Conservation (phyloP, 2,329 filamentous ascomycete genomes). For the Trichoderma harzianum region DNA sequence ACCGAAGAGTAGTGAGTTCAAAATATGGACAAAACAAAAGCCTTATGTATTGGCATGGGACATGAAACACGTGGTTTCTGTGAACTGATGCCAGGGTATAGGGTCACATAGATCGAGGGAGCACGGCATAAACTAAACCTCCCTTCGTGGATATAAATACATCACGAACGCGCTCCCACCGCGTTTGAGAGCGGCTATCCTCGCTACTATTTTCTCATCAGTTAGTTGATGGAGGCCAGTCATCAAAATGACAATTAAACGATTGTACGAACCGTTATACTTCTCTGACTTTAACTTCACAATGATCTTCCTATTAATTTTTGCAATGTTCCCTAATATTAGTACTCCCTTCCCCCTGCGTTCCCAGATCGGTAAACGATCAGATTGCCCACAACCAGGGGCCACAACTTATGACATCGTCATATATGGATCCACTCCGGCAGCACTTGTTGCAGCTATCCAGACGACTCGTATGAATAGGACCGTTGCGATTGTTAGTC, state of each 20-base stretch:
- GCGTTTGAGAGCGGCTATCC: neutral
- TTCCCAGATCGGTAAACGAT: neutral
- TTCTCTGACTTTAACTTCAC: neutral
- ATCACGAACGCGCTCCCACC: neutral
- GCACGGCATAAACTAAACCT: neutral
- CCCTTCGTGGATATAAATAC: neutral
- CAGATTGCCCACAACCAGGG: neutral
- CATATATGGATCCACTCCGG: constrained; percentile 23
- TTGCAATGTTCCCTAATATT: neutral
- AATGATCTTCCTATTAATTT: neutral
- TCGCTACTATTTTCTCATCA: neutral
- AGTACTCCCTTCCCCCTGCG: neutral
- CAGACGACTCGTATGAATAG: constrained; percentile 21
- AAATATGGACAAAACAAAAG: neutral
- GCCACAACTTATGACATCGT: constrained; percentile 18
- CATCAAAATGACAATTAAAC: neutral
- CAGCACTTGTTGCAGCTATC: constrained; percentile 20
- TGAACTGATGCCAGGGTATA: neutral
- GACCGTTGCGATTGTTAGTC: constrained; percentile 18
- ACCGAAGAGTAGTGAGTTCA: neutral
- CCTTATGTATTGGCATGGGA: neutral
- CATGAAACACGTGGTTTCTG: neutral
- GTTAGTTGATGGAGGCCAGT: neutral
- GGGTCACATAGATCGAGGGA: neutral
- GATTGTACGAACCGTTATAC: neutral